Evolutionary conservation across 2,329 filamentous ascomycete species (phyloP), one percentile per base, ranked within the genome.

Genomic region (Orbilia brochopaga): DNA sequence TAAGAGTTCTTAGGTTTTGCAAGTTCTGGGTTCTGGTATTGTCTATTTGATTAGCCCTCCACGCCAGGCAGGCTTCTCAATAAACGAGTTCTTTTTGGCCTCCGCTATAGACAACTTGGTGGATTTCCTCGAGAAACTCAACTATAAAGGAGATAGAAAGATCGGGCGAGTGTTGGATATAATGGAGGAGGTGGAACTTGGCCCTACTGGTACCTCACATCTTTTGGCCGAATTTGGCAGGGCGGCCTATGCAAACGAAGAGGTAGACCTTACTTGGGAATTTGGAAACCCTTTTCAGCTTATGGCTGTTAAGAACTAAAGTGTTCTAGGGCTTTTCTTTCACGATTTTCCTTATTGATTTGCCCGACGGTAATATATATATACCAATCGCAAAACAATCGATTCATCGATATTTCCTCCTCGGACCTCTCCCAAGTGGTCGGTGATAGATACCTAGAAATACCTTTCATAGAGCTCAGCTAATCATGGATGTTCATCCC

Each of bases 31-130:
- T 24, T 57, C 54, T 44, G 32, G 17, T 57, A 57, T 57, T 27
- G 35, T 57, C 37, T 24, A 57, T 57, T 57, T 57, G 32, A 57
- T 44, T 57, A 44, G 54, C 35, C 35, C 19, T 57, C 37, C 37
- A 44, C 19, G n/a, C 54, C 54, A 57, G 2, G 19, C 54, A 44
- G 17, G 3, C 30, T 40, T 55, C 52, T 57, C 37, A 19, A 44
- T 57, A 40, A 44, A 27, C n/a, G 35, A 44, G 32, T 42, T 44
- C 54, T 57, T 57, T 40, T 44, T 57, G 27, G 53, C 32, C 21
- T 56, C 19, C 37, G 53, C 53, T 32, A 37, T 13, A 37, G 13
- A 6, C 32, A 37, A 37, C 32, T 13, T 37, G 32, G 32, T 37
- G 32, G 32, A 37, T 37, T 37, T 37, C 32, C 32, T 37, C 32